These are phyloP conservation scores for Pseudogymnoascus sp. DNA, from an alignment of 2,329 filamentous ascomycete species.

Conservation along the genomic window DNA sequence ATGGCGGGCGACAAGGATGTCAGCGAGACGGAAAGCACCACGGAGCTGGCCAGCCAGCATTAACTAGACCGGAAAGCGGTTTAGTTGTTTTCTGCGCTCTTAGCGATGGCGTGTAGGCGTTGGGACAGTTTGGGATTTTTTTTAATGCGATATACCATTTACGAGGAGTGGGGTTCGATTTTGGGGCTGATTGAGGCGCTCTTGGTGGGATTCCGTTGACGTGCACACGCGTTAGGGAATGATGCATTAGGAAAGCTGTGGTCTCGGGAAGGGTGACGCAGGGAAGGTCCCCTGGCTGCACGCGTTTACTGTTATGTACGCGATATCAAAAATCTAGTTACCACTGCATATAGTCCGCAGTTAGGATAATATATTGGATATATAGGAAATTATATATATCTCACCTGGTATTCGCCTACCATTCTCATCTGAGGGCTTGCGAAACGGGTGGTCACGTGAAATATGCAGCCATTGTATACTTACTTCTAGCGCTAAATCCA, in stretches of 20 bases:
- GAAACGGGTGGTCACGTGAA: neutral
- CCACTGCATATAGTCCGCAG: neutral
- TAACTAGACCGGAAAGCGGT: neutral
- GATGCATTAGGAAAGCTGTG: neutral
- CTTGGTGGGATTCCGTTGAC: neutral
- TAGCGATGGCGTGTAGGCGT: constrained; percentile 3
- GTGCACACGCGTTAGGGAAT: neutral
- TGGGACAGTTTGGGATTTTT: neutral
- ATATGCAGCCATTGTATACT: neutral
- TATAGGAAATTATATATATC: neutral
- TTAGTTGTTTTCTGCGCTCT: neutral
- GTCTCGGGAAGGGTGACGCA: neutral
- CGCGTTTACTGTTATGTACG: neutral
- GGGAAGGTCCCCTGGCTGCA: neutral
- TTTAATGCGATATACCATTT: constrained; percentile 1
- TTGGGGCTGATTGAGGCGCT: neutral
- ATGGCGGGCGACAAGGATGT: constrained; percentile 1
- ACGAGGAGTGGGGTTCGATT: neutral
- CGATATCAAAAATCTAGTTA: neutral
- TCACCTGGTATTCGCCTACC: neutral
- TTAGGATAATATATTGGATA: neutral
- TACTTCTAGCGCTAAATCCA: neutral
- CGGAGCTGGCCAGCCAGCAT: neutral
- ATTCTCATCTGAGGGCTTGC: too few relatives aligned
- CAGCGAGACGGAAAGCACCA: constrained; percentile 1